These are phyloP conservation scores for Debaryomyces castellii DNA, from an alignment of 805 yeast species.

Conservation along the genomic window DNA sequence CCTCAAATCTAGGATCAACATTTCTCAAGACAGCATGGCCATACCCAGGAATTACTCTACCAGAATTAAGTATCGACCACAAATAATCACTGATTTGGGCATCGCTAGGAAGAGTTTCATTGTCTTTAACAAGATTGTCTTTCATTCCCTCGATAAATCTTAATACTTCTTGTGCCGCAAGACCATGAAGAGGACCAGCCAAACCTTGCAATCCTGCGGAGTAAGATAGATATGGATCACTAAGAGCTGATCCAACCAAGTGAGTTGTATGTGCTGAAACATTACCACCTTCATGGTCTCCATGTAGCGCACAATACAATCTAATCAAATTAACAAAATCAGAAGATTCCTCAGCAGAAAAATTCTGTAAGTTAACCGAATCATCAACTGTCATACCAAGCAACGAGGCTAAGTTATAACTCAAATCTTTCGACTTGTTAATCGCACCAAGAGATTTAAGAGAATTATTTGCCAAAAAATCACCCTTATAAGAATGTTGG, in stretches of 20 bases:
- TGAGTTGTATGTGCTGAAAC: constrained; percentile 82
- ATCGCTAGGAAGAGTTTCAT: constrained; percentile 52
- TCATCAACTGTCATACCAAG: constrained; percentile 58
- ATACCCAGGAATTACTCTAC: constrained; percentile 83
- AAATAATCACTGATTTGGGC: constrained; percentile 61
- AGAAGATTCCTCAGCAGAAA: constrained; percentile 46
- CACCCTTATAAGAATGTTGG: constrained; percentile 58
- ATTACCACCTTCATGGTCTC: constrained; percentile 84
- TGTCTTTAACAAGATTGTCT: constrained; percentile 51
- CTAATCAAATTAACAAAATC: constrained; percentile 72
- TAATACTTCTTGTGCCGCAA: constrained; percentile 84
- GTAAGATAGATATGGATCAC: constrained; percentile 72
- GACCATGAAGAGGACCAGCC: constrained; percentile 85
- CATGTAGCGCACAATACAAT: constrained; percentile 71
- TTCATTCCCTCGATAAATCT: constrained; percentile 68
- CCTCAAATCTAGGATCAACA: constrained; percentile 79
- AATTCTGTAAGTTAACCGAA: constrained; percentile 1
- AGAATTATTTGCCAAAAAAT: constrained; percentile 57
- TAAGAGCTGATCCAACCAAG: constrained; percentile 77
- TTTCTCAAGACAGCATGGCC: constrained; percentile 85
- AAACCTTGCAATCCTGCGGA: constrained; percentile 80
- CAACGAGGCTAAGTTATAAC: constrained; percentile 65
- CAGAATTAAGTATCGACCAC: constrained; percentile 69
- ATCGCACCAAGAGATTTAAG: constrained; percentile 42
- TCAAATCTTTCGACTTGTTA: constrained; percentile 61